A percentile compares a stretch with the other conserved stretches of the same genome.
Conservation (phyloP, 768 basidiomycete species). For the Clitopilus hobsonii region DNA sequence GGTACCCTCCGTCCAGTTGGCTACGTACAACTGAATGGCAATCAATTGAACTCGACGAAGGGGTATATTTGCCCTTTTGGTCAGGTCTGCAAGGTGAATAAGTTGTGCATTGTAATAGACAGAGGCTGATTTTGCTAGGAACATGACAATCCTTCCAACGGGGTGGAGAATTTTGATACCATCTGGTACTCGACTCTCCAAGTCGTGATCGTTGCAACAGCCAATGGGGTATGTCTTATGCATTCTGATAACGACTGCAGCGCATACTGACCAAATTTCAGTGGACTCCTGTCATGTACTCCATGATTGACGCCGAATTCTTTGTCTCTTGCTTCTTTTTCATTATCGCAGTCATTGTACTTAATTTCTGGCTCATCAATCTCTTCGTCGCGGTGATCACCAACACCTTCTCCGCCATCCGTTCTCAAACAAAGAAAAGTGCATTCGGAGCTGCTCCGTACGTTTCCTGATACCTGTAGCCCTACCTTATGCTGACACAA, state of each 20-base stretch:
- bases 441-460: constrained; percentile 85
- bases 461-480: constrained; percentile 18
- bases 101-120: neutral
- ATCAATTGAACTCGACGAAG: constrained; percentile 37
- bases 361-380: constrained; percentile 95
- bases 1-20: constrained; percentile 41
- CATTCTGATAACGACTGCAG: neutral
- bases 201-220: constrained; percentile 78
- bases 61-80: constrained; percentile 90
- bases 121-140: constrained; percentile 36
- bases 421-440: constrained; percentile 81
- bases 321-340: constrained; percentile 87
- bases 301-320: constrained; percentile 85
- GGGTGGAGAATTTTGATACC: constrained; percentile 83
- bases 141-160: constrained; percentile 55
- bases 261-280: constrained; percentile 18
- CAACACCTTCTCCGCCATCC: constrained; percentile 85
- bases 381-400: constrained; percentile 95
- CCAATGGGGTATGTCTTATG: constrained; percentile 57
- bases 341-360: constrained; percentile 74
- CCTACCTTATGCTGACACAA: constrained; percentile 1
- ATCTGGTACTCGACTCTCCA: constrained; percentile 80
- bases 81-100: constrained; percentile 69
- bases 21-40: constrained; percentile 25
- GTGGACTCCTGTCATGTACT: constrained; percentile 86